Evolutionary conservation across 2,329 filamentous ascomycete genomes (phyloP).

Genomic region (Zalaria obscura): DNA sequence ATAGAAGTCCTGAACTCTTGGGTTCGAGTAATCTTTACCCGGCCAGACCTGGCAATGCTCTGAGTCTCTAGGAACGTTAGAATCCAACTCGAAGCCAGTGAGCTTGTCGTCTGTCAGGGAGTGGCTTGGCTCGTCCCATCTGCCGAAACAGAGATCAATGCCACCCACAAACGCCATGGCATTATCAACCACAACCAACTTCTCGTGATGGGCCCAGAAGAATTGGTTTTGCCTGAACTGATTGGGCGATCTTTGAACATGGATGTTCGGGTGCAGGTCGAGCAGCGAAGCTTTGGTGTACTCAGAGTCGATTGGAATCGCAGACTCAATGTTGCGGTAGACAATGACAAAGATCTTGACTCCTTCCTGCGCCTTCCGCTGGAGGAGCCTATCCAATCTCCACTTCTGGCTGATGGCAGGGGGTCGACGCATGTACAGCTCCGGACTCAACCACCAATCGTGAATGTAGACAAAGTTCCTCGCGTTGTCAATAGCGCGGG

Average conservation of each 20-base stretch:
- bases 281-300: constrained; percentile 95
- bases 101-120: constrained; percentile 82
- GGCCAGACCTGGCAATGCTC: constrained; percentile 95
- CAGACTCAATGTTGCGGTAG: constrained; percentile 94
- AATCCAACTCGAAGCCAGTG: constrained; percentile 74
- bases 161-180: constrained; percentile 91
- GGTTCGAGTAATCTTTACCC: constrained; percentile 97
- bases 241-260: constrained; percentile 90
- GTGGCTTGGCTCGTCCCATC: constrained; percentile 95
- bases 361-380: constrained; percentile 83
- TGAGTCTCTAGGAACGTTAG: constrained; percentile 65
- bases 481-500: constrained; percentile 89
- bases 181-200: constrained; percentile 93
- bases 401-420: constrained; percentile 96
- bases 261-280: constrained; percentile 90
- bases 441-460: constrained; percentile 97
- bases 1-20: constrained; percentile 89
- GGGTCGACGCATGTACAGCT: constrained; percentile 86
- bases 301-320: constrained; percentile 93
- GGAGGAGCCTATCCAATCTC: constrained; percentile 84
- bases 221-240: constrained; percentile 99
- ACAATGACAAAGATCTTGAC: constrained; percentile 97
- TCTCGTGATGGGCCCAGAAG: constrained; percentile 98
- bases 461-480: constrained; percentile 98
- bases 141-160: constrained; percentile 89